Percentiles rank a stretch among this genome's conserved stretches.
Evolutionary conservation across 768 basidiomycete genomes (phyloP).

Genomic region (Podaxis pistillaris): DNA sequence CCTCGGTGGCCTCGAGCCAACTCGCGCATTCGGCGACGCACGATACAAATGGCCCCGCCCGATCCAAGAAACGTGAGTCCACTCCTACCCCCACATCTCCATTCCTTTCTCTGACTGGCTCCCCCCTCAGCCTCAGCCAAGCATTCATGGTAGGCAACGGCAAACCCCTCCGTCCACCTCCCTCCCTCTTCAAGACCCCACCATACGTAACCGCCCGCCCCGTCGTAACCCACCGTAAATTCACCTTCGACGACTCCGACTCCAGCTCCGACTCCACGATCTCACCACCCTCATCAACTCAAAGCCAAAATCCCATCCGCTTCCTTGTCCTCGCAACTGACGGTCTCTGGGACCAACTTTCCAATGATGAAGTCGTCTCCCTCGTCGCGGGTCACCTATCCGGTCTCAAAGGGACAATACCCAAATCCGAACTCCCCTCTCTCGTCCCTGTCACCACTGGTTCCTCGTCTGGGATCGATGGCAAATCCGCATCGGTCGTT

Average conservation of each 20-base stretch:
- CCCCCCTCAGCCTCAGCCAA: conserved; percentile 43
- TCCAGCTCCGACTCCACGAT: conserved; percentile 41
- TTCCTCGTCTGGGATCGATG: conserved; percentile 53
- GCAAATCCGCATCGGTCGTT: conserved; percentile 35
- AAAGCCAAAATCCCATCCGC: conserved; percentile 40
- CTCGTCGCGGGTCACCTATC: conserved; percentile 82
- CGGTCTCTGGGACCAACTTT: conserved; percentile 72
- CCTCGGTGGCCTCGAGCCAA: conserved; percentile 85
- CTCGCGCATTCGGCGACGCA: conserved; percentile 85
- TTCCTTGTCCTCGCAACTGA: conserved; percentile 93
- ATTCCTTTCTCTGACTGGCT: conserved; percentile 3
- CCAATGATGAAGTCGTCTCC: conserved; percentile 83
- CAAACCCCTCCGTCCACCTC: conserved; percentile 56
- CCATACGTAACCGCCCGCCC: conserved; percentile 90
- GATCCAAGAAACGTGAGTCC: conserved; percentile 66
- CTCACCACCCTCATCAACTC: conserved; percentile 19
- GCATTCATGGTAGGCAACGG: conserved; percentile 68
- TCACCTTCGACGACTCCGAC: conserved; percentile 25
- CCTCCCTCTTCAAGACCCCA: conserved; percentile 72
- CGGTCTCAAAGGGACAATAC: conserved; percentile 63
- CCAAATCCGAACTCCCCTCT: conserved; percentile 54
- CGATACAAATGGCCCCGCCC: conserved; percentile 84
- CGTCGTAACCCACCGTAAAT: conserved; percentile 75
- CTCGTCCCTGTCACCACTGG: conserved; percentile 59
- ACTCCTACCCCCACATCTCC: background rate